A percentile compares a stretch with the other conserved stretches of the same genome.
Conservation (phyloP, 345 rosid genomes). For the Citrus maxima region DNA sequence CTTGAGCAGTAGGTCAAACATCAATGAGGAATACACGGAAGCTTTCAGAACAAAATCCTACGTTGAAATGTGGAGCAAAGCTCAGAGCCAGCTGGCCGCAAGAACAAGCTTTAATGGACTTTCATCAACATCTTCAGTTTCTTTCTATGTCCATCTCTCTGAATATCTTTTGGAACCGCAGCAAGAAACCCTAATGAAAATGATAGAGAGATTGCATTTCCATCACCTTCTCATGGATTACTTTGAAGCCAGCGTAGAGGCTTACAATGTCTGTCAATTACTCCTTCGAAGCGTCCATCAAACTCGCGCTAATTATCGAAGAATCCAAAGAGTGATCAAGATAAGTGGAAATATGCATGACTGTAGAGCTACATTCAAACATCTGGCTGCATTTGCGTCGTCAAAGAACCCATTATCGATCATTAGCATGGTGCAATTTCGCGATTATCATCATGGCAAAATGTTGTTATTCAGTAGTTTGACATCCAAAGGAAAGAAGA, state of each 20-base stretch:
- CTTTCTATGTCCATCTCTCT: conserved; percentile 41
- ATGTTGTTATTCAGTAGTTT: conserved; percentile 38
- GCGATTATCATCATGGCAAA: conserved; percentile 42
- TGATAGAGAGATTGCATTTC: conserved; percentile 31
- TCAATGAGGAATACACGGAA: conserved; percentile 78
- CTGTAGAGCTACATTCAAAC: conserved; percentile 30
- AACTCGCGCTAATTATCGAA: conserved; percentile 45
- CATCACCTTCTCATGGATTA: conserved; percentile 46
- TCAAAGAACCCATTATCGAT: conserved; percentile 54
- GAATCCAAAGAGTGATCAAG: conserved; percentile 49
- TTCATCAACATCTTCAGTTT: conserved; percentile 30
- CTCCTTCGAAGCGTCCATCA: conserved; percentile 59
- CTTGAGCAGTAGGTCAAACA: conserved; percentile 44
- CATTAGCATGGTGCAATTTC: conserved; percentile 32
- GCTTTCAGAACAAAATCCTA: conserved; percentile 84
- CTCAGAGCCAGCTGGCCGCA: conserved; percentile 40
- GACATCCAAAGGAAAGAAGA: conserved; percentile 42
- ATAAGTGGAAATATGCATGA: conserved; percentile 30
- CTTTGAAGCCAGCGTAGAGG: conserved; percentile 52
- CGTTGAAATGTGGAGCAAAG: conserved; percentile 58
- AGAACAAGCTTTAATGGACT: conserved; percentile 18
- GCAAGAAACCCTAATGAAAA: conserved; percentile 41
- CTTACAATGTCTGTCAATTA: conserved; percentile 53
- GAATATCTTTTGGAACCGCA: conserved; percentile 58
- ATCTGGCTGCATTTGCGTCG: conserved; percentile 49